Evolutionary conservation across 108 stramenopile species (phyloP).

Genomic region (Fistulifera solaris): DNA sequence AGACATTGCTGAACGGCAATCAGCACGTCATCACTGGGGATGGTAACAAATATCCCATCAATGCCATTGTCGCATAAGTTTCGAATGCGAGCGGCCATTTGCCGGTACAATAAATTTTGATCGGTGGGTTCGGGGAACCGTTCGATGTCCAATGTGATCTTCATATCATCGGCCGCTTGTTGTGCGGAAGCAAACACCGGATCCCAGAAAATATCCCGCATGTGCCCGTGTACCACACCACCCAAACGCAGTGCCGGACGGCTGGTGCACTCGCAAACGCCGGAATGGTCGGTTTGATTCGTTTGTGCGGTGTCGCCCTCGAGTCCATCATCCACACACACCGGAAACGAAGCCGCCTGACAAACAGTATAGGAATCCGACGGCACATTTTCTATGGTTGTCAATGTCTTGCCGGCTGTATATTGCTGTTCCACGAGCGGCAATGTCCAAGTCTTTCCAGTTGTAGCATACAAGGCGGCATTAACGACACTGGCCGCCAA

Average conservation of each 20-base stretch:
- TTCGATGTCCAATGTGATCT: conserved; percentile 9
- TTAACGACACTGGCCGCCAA: conserved; percentile 5
- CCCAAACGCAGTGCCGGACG: conserved; percentile 15
- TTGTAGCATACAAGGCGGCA: conserved; percentile 16
- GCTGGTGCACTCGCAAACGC: conserved; percentile 12
- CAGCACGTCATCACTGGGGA: conserved; percentile 1
- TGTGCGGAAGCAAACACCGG: conserved; percentile 15
- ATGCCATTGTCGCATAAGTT: conserved; percentile 6
- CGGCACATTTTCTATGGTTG: conserved; percentile 12
- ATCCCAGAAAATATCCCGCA: conserved; percentile 28
- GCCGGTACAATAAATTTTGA: neutral
- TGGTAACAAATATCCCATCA: conserved; percentile 11
- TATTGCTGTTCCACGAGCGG: conserved; percentile 6
- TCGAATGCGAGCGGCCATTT: conserved; percentile 7
- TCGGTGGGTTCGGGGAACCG: neutral
- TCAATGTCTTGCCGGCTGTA: conserved; percentile 13
- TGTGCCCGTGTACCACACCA: conserved; percentile 23
- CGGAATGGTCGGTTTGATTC: neutral
- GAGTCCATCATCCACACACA: conserved; percentile 8
- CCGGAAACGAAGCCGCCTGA: conserved; percentile 16
- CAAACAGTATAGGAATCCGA: conserved; percentile 18
- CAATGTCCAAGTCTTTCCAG: conserved; percentile 12
- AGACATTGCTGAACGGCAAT: conserved; percentile 4
- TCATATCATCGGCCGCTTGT: conserved; percentile 20
- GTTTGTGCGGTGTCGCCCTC: neutral